Evolutionary conservation across 495 filamentous ascomycete genomes (phyloP).

Genomic region (Penicillium crystallinum): DNA sequence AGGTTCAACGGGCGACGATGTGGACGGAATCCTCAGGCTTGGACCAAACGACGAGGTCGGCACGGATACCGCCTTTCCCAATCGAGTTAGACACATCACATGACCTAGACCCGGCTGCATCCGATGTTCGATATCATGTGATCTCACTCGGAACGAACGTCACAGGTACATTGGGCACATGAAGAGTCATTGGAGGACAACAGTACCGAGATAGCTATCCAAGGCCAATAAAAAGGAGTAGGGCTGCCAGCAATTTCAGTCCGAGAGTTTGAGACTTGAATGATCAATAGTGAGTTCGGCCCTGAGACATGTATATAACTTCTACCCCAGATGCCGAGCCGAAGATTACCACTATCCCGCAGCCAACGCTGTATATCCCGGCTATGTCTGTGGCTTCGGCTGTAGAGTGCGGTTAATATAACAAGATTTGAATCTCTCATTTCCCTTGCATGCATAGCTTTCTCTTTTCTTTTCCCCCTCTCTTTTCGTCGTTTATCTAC

Average conservation of each 20-base stretch:
- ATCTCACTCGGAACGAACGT: constrained; percentile 13
- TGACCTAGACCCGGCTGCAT: constrained; percentile 2
- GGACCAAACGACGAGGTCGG: constrained; percentile 21
- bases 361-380: constrained; percentile 14
- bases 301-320: background rate
- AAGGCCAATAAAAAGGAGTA: background rate
- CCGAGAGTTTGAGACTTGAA: background rate
- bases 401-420: constrained; percentile 6
- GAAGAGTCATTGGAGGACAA: background rate
- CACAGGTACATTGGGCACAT: background rate
- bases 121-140: constrained; percentile 19
- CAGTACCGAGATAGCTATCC: background rate
- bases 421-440: background rate
- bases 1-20: constrained; percentile 33
- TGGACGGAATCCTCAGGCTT: constrained; percentile 24
- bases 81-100: constrained; percentile 13
- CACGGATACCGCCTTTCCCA: constrained; percentile 25
- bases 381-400: constrained; percentile 12
- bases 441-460: constrained; percentile 4
- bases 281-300: background rate
- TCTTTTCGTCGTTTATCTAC: background rate
- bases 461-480: background rate
- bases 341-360: constrained; percentile 9
- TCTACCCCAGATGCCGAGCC: background rate
- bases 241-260: background rate